Evolutionary conservation across 345 rosid genomes (phyloP), one percentile per base, ranked within the genome.

Genomic region (Erysimum cheiranthoides): DNA sequence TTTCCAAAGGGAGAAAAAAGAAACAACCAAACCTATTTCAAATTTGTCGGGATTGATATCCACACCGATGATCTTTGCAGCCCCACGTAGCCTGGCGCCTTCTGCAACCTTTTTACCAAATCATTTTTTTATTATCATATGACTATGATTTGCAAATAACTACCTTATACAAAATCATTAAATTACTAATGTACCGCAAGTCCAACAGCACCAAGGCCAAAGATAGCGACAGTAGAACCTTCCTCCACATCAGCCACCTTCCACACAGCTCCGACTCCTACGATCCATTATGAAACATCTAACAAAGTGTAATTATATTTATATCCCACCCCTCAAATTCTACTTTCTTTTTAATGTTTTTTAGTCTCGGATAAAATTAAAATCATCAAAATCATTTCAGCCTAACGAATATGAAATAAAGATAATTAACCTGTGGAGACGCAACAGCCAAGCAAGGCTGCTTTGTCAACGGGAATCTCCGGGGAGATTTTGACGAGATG

Each of bases 221-320:
- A 89, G 21, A 92, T 86, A 42, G 89, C 93, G 3, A 89, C 85
- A 0, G 85, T 86, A n/a, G 92, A 85, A 31, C 86, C 95, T 53
- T 71, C 75, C 60, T 86, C 88, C 2, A 89, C 82, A 10, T 64
- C 73, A 21, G 89, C 95, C 51, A 80, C 86, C 54, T 86, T 89
- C 88, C 88, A 89, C 4, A 85, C 92, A 13, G 88, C 93, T 67
- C 93, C 97, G 7, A 88, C 7, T 25, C 95, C 93, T 92, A 65
- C 36, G 30, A 2, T 31, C 1, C 46, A 46, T 50, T 67, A 40
- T 21, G 18, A 39, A 36, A 59, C 27, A 35, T 32, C 0, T 42
- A 14, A 60, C 3, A 17, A 8, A 40, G 13, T n/a, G 12, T 30
- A 4, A 51, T 11, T 34, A 45, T 43, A 50, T 49, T 72, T 27